Evolutionary conservation across 179 eudicot genomes (phyloP).

Genomic region (Dionaea muscipula): DNA sequence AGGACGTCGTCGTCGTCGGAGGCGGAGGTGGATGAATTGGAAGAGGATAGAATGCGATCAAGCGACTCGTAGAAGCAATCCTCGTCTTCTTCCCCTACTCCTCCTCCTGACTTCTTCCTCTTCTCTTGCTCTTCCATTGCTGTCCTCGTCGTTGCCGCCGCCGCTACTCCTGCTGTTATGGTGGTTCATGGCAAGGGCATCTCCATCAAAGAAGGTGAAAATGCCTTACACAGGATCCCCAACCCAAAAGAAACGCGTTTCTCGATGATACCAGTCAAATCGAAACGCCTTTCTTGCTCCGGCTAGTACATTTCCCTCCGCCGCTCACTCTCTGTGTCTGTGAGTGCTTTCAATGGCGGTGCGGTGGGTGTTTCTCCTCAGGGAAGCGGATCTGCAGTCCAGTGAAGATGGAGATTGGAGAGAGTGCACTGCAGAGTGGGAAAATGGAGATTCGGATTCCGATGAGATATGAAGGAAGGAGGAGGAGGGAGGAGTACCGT

Average conservation of each 20-base stretch:
- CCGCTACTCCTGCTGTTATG: not conserved
- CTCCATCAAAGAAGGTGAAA: constrained; percentile 14
- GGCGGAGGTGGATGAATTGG: constrained; percentile 45
- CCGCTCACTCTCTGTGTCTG: not conserved
- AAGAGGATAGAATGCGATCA: constrained; percentile 57
- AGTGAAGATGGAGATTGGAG: too few relatives aligned
- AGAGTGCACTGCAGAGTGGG: not conserved
- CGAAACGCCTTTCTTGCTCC: not conserved
- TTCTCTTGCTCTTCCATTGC: constrained; percentile 28
- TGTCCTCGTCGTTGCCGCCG: constrained; percentile 17
- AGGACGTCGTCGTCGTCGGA: constrained; percentile 30
- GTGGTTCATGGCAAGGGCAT: constrained; percentile 55
- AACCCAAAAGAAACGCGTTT: constrained; percentile 3
- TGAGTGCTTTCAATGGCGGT: not conserved
- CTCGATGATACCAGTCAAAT: too few relatives aligned
- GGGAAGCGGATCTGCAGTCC: not conserved
- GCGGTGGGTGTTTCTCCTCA: not conserved
- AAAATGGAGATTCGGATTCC: not conserved
- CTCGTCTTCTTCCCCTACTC: constrained; percentile 20
- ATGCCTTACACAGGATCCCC: not conserved
- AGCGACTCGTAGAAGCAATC: constrained; percentile 65
- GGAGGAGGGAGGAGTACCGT: constrained; percentile 1
- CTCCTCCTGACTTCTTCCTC: constrained; percentile 8
- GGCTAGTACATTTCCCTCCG: not conserved
- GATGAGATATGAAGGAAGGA: constrained; percentile 3